A percentile compares a stretch with the other conserved stretches of the same genome.
These are phyloP conservation scores for Fagopyrum esculentum DNA, from an alignment of 148 eudicot species.

Conservation along the genomic window DNA sequence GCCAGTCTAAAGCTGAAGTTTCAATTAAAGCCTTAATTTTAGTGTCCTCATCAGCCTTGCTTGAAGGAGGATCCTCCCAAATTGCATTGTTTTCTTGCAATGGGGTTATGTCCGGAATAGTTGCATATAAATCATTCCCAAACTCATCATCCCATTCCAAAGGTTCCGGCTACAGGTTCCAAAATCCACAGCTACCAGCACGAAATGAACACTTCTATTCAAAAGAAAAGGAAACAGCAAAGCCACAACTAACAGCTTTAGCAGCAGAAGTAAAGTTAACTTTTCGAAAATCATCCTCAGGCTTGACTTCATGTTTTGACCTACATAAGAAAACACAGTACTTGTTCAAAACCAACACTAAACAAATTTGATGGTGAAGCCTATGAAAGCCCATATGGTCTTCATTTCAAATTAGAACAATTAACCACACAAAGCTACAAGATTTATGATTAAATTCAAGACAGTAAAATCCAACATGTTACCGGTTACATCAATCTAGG, in stretches of 20 bases:
- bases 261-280: slow-evolving; percentile 28
- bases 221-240: background rate
- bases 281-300: slow-evolving; percentile 36
- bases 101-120: slow-evolving; percentile 49
- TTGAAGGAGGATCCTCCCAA: slow-evolving; percentile 54
- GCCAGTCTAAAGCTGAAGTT: slow-evolving; percentile 75
- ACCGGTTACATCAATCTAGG: too few relatives aligned
- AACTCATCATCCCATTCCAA: slow-evolving; percentile 87
- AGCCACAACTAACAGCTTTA: slow-evolving; percentile 35
- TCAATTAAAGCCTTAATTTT: slow-evolving; percentile 71
- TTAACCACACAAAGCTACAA: too few relatives aligned
- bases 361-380: background rate
- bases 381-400: background rate
- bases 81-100: slow-evolving; percentile 40
- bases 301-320: slow-evolving; percentile 27
- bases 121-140: slow-evolving; percentile 78
- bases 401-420: too few relatives aligned
- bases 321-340: background rate
- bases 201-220: background rate
- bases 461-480: too few relatives aligned
- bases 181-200: background rate
- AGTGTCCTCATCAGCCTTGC: slow-evolving; percentile 76
- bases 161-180: slow-evolving; percentile 48
- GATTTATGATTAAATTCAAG: too few relatives aligned
- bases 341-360: background rate